Evolutionary conservation across 2,329 filamentous ascomycete genomes (phyloP).

Genomic region (Fusarium caatingaense): DNA sequence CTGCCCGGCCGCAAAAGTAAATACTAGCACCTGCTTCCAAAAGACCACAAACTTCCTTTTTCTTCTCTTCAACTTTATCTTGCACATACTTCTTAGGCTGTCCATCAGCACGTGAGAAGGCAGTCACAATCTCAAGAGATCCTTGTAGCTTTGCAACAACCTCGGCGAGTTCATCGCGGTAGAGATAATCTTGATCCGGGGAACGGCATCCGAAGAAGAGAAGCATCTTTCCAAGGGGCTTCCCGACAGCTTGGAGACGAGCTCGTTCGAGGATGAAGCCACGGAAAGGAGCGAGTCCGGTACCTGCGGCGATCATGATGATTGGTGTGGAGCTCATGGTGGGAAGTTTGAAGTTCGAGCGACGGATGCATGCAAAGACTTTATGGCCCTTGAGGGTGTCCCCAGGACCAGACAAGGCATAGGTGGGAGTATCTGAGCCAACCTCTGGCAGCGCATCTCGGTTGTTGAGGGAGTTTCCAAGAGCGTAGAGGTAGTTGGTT

Average conservation of each 20-base stretch:
- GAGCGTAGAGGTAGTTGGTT: constrained; percentile 45
- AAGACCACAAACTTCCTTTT: constrained; percentile 46
- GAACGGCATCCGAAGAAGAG: constrained; percentile 71
- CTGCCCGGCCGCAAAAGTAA: constrained; percentile 56
- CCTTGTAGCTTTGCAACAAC: constrained; percentile 27
- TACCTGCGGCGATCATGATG: constrained; percentile 64
- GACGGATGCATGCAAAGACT: constrained; percentile 39
- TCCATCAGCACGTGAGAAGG: constrained; percentile 31
- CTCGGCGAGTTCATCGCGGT: constrained; percentile 56
- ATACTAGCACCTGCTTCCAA: constrained; percentile 52
- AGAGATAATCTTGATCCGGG: constrained; percentile 65
- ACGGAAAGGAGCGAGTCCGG: constrained; percentile 59
- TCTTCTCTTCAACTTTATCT: constrained; percentile 50
- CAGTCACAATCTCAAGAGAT: constrained; percentile 31
- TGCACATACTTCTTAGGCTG: constrained; percentile 52
- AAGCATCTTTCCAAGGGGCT: constrained; percentile 41
- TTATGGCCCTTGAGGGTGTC: constrained; percentile 28
- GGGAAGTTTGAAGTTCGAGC: constrained; percentile 60
- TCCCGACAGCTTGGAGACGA: constrained; percentile 35
- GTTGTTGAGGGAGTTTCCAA: constrained; percentile 26
- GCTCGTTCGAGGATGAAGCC: constrained; percentile 46
- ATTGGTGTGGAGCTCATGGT: constrained; percentile 56
- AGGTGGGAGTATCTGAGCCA: neutral
- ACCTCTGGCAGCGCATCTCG: neutral
- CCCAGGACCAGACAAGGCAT: constrained; percentile 33